Evolutionary conservation across 2,329 filamentous ascomycete genomes (phyloP).

Genomic region (Xylaria sp.): DNA sequence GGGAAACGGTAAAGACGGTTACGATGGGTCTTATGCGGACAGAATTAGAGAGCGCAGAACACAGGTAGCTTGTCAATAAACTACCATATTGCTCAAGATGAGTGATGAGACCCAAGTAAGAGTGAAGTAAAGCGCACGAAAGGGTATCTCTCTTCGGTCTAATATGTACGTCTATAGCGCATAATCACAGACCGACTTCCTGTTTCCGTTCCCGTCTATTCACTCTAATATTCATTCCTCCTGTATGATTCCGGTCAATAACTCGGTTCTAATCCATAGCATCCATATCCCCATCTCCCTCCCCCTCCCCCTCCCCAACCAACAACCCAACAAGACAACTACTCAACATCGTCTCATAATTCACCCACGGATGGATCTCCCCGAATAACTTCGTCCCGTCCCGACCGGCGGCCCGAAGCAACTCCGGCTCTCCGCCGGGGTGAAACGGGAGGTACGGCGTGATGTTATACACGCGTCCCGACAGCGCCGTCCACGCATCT

Average conservation of each 20-base stretch:
- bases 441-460: conserved; percentile 86
- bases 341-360: conserved; percentile 64
- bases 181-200: background rate
- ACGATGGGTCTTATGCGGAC: background rate
- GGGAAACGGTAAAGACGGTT: conserved; percentile 38
- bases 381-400: conserved; percentile 61
- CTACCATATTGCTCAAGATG: background rate
- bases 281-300: conserved; percentile 41
- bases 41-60: background rate
- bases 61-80: background rate
- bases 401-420: conserved; percentile 57
- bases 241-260: background rate
- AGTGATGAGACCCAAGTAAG: too few species aligned
- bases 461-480: conserved; percentile 91
- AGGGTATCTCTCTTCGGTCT: conserved; percentile 8
- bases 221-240: background rate
- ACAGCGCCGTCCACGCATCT: conserved; percentile 86
- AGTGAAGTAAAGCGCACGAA: background rate
- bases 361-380: conserved; percentile 66
- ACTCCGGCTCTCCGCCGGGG: conserved; percentile 74
- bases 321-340: conserved; percentile 59
- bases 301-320: conserved; percentile 49
- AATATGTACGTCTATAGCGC: conserved; percentile 1
- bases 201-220: background rate
- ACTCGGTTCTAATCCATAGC: conserved; percentile 49